Evolutionary conservation across 2,329 filamentous ascomycete genomes (phyloP).

Genomic region (Calonectria pseudoreteaudii): DNA sequence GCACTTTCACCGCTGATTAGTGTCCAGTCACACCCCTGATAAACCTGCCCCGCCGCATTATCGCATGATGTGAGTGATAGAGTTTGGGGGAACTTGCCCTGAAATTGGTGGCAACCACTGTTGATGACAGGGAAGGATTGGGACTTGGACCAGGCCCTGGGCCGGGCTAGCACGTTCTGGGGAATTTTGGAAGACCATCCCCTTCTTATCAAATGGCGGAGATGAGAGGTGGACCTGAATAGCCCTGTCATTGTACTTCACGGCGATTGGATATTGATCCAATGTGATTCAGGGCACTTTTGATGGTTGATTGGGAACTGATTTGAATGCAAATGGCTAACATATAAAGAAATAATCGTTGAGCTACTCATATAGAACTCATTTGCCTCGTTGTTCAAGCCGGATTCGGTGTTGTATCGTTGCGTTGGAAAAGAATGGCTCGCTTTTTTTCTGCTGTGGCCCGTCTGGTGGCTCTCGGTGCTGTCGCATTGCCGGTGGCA

Average conservation of each 20-base stretch:
- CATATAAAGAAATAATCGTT: not conserved
- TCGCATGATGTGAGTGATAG: not conserved
- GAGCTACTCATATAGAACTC: too few relatives aligned
- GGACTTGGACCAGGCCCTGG: not conserved
- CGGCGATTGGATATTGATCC: not conserved
- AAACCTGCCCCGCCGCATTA: not conserved
- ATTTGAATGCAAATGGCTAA: not conserved
- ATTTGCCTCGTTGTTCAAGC: not conserved
- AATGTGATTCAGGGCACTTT: not conserved
- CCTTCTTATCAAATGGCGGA: not conserved
- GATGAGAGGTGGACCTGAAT: slow-evolving; percentile 11
- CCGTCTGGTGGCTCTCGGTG: not conserved
- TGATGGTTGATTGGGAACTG: not conserved
- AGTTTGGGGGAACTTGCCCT: not conserved
- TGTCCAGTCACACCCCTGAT: not conserved
- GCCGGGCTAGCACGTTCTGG: not conserved
- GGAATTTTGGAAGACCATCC: not conserved
- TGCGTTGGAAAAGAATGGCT: not conserved
- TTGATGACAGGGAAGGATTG: not conserved
- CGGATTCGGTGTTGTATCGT: not conserved
- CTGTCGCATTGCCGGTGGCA: not conserved
- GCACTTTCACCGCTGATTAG: slow-evolving; percentile 23
- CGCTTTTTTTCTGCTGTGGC: not conserved
- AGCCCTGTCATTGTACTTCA: not conserved
- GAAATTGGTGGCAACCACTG: not conserved